phyloP scores from a whole-genome alignment of 805 yeast species.

The Martiniozyma abietophila region DNA sequence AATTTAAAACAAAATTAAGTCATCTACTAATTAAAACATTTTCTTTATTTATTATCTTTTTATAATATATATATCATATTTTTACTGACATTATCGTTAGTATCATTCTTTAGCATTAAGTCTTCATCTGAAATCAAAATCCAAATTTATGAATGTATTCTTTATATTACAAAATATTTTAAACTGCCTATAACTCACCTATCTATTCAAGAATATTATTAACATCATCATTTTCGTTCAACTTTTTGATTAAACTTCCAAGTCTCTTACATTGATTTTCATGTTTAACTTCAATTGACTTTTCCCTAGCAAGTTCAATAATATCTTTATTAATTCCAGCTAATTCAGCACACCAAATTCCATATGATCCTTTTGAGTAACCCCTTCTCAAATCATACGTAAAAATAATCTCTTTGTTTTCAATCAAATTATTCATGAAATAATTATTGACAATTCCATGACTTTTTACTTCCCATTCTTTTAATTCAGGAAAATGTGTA shows the following conservation, averaged over 20 bases:
- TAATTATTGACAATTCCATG: conserved; percentile 40
- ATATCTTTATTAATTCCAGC: conserved; percentile 50
- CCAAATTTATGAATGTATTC: too few species aligned
- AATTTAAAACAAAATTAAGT: conserved; percentile 17
- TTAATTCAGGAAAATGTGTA: conserved; percentile 72
- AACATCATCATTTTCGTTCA: conserved; percentile 3
- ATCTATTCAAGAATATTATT: conserved; percentile 14
- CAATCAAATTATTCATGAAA: conserved; percentile 48
- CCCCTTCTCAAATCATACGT: conserved; percentile 44
- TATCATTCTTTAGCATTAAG: too few species aligned
- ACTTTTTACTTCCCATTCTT: conserved; percentile 36
- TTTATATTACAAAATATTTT: too few species aligned
- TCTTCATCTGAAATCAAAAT: too few species aligned
- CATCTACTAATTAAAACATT: too few species aligned
- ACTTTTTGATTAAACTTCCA: neutral
- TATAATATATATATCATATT: too few species aligned
- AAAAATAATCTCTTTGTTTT: conserved; percentile 28
- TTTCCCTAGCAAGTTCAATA: conserved; percentile 33
- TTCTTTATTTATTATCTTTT: too few species aligned
- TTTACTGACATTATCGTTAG: too few species aligned
- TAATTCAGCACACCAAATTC: conserved; percentile 74
- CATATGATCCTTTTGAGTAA: conserved; percentile 57
- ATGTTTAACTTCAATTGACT: conserved; percentile 27
- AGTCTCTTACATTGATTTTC: conserved; percentile 10
- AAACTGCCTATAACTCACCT: conserved; percentile 17